Conservation (phyloP, 441 rosid species). For the Erysimum pusillum region DNA sequence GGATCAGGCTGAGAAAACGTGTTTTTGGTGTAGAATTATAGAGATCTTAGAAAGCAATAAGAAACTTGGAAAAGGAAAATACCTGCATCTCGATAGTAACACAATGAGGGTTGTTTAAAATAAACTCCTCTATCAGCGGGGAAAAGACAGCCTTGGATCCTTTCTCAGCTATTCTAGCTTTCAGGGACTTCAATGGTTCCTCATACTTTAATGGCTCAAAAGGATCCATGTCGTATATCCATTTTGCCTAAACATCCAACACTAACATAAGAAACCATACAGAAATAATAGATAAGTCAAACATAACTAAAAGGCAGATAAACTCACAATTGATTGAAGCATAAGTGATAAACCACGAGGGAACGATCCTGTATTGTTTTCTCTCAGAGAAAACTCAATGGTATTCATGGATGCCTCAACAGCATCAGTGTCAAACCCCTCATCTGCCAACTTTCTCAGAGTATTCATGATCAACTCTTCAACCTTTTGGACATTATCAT, state of each 20-base stretch:
- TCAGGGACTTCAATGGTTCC: constrained; percentile 75
- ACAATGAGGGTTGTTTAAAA: constrained; percentile 78
- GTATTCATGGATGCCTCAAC: constrained; percentile 99
- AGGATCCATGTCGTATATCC: constrained; percentile 97
- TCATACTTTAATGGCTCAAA: constrained; percentile 89
- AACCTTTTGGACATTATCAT: constrained; percentile 75
- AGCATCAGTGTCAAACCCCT: constrained; percentile 87
- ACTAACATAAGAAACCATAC: constrained; percentile 15
- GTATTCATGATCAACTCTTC: constrained; percentile 79
- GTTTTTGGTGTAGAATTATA: constrained; percentile 18
- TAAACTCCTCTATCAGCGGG: constrained; percentile 80
- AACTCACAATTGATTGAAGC: constrained; percentile 84
- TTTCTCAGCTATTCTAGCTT: constrained; percentile 82
- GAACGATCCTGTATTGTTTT: constrained; percentile 94
- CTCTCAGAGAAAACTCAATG: constrained; percentile 93
- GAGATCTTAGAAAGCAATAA: constrained; percentile 6
- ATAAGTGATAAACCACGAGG: constrained; percentile 94
- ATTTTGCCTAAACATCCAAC: constrained; percentile 65
- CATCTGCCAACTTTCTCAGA: constrained; percentile 73
- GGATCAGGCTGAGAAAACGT: constrained; percentile 76
- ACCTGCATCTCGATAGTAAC: constrained; percentile 96
- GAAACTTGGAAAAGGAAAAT: constrained; percentile 13
- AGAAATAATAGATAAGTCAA: not conserved
- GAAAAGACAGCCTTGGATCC: constrained; percentile 95
- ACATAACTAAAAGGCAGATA: constrained; percentile 18